phyloP scores from a whole-genome alignment of 2,329 filamentous ascomycete species.

The Stachybotrys echinatus region DNA sequence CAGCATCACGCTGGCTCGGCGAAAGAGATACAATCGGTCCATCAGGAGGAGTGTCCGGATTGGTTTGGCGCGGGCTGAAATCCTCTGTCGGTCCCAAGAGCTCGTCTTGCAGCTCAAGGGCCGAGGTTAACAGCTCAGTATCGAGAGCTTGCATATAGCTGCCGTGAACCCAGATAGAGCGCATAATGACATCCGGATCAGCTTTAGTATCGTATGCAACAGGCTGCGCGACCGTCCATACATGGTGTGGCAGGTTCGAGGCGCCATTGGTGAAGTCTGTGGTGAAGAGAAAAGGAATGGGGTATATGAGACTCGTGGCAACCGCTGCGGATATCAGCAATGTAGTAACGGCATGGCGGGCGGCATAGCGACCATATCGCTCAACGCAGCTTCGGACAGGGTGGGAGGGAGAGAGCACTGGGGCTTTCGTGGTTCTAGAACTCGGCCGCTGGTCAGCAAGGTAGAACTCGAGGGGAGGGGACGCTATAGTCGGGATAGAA shows the following conservation, averaged over 20 bases:
- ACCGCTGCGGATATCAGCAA: slow-evolving; percentile 69
- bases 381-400: slow-evolving; percentile 61
- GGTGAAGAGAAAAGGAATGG: slow-evolving; percentile 69
- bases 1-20: slow-evolving; percentile 42
- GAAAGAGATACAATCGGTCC: slow-evolving; percentile 32
- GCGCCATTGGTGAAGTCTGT: slow-evolving; percentile 66
- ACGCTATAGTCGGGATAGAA: slow-evolving; percentile 11
- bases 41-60: slow-evolving; percentile 18
- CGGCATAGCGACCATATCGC: slow-evolving; percentile 64
- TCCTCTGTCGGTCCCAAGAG: slow-evolving; percentile 57
- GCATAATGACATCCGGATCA: slow-evolving; percentile 70
- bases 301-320: slow-evolving; percentile 66
- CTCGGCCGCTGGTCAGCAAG: slow-evolving; percentile 1
- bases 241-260: slow-evolving; percentile 70
- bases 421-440: slow-evolving; percentile 67
- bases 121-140: slow-evolving; percentile 57
- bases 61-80: slow-evolving; percentile 42
- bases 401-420: slow-evolving; percentile 57
- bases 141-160: slow-evolving; percentile 74
- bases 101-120: slow-evolving; percentile 64
- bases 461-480: background rate
- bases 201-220: slow-evolving; percentile 45
- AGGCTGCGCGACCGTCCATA: slow-evolving; percentile 71
- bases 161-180: slow-evolving; percentile 76
- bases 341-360: slow-evolving; percentile 68